Evolutionary conservation across 345 rosid species (phyloP).

Genomic region (Heritiera littoralis): DNA sequence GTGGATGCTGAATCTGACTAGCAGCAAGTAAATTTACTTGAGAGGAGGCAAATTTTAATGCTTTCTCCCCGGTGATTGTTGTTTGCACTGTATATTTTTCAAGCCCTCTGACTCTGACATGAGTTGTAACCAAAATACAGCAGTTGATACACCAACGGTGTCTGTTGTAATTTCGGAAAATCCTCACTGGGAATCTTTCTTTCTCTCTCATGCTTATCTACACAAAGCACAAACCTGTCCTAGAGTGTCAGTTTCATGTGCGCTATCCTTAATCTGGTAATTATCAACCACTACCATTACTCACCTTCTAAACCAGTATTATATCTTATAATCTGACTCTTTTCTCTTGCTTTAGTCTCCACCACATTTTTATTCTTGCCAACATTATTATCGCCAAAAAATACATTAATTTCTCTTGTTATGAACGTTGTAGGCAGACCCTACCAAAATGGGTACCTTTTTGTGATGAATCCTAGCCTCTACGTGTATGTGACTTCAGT

Average conservation of each 20-base stretch:
- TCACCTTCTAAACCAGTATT: conserved; percentile 23
- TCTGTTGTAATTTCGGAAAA: too few species aligned
- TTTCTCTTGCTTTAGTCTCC: conserved; percentile 4
- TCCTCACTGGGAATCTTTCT: neutral
- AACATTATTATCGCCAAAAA: conserved; percentile 13
- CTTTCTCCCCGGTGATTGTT: too few species aligned
- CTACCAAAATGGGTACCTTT: conserved; percentile 20
- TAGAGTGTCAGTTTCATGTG: conserved; percentile 42
- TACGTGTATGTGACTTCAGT: conserved; percentile 9
- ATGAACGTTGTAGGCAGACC: conserved; percentile 3
- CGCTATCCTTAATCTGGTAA: conserved; percentile 34
- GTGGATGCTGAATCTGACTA: too few species aligned
- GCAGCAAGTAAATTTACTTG: too few species aligned
- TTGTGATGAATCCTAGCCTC: conserved; percentile 21
- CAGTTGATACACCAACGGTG: too few species aligned
- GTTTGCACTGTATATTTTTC: too few species aligned
- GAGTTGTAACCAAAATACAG: too few species aligned
- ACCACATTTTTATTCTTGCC: conserved; percentile 17
- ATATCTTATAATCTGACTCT: conserved; percentile 6
- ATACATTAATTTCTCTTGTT: conserved; percentile 14
- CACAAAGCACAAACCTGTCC: conserved; percentile 23
- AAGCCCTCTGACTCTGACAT: too few species aligned
- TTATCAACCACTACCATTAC: conserved; percentile 29
- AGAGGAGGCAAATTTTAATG: too few species aligned
- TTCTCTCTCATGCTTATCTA: conserved; percentile 35